A percentile compares a stretch with the other conserved stretches of the same genome.
These are phyloP conservation scores for Solanum sejunctum DNA, from an alignment of 257 asterid species.

Conservation along the genomic window DNA sequence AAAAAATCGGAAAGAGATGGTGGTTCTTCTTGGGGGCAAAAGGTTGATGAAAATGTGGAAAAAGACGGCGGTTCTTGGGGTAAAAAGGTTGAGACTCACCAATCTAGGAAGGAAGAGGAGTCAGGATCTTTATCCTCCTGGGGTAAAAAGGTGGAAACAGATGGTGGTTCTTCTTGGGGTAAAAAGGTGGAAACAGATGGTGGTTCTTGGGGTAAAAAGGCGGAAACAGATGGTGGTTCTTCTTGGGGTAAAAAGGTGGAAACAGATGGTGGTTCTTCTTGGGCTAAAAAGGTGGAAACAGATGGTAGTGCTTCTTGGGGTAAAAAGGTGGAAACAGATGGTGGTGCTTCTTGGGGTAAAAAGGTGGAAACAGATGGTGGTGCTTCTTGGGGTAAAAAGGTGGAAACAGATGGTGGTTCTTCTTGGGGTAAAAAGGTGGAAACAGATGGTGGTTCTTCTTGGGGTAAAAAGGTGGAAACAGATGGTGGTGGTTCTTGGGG, in stretches of 20 bases:
- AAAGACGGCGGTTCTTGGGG: slow-evolving; percentile 5
- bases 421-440: neutral
- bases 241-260: slow-evolving; percentile 11
- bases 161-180: slow-evolving; percentile 14
- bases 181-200: neutral
- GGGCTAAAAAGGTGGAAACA: slow-evolving; percentile 1
- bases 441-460: neutral
- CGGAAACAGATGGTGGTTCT: neutral
- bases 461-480: slow-evolving; percentile 6
- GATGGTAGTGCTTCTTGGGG: slow-evolving; percentile 12
- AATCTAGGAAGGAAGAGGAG: neutral
- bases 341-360: slow-evolving; percentile 14
- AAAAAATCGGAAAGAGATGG: neutral
- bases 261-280: neutral
- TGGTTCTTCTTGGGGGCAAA: slow-evolving; percentile 1
- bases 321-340: neutral
- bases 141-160: slow-evolving; percentile 7
- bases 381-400: slow-evolving; percentile 13
- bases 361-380: neutral
- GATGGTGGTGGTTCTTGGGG: slow-evolving; percentile 8
- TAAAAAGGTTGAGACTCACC: neutral
- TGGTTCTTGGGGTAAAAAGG: slow-evolving; percentile 2
- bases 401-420: neutral
- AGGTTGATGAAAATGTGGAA: neutral
- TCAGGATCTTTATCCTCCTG: slow-evolving; percentile 10